Evolutionary conservation across 2,329 filamentous ascomycete species (phyloP).

Genomic region (Stromatinia cepivora): DNA sequence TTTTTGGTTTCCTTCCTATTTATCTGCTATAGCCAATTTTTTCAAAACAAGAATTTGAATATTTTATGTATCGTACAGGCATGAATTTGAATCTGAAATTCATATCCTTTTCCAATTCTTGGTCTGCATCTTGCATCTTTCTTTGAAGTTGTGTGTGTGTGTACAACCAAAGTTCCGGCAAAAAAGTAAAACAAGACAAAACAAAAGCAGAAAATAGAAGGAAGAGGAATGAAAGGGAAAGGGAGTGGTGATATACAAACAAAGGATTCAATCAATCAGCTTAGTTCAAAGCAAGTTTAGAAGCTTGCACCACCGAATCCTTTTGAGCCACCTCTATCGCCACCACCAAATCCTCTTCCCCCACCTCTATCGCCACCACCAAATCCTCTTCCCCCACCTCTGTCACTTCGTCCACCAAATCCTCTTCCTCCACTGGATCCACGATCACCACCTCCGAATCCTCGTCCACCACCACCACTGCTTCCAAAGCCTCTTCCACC

Average conservation of each 20-base stretch:
- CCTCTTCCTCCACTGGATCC: slow-evolving; percentile 24
- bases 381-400: slow-evolving; percentile 21
- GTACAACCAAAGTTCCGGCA: not conserved
- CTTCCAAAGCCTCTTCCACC: slow-evolving; percentile 22
- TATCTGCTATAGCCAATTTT: not conserved
- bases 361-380: slow-evolving; percentile 24
- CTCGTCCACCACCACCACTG: slow-evolving; percentile 10
- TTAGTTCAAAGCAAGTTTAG: slow-evolving; percentile 2
- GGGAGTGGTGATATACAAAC: slow-evolving; percentile 13
- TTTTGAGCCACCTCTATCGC: slow-evolving; percentile 19
- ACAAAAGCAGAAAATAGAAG: no score
- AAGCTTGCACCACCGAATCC: slow-evolving; percentile 10
- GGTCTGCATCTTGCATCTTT: not conserved
- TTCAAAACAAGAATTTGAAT: not conserved
- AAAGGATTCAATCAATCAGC: not conserved
- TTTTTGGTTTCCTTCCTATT: slow-evolving; percentile 7
- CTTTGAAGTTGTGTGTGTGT: not conserved
- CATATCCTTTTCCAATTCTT: not conserved
- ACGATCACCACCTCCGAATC: slow-evolving; percentile 20
- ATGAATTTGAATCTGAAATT: not conserved
- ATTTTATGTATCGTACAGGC: slow-evolving; percentile 7
- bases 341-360: slow-evolving; percentile 18
- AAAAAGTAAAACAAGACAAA: not conserved
- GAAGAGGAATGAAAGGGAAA: not conserved
- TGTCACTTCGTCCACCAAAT: slow-evolving; percentile 25